Evolutionary conservation across 768 basidiomycete genomes (phyloP), one percentile per base, ranked within the genome.

Genomic region (Obba rivulosa): DNA sequence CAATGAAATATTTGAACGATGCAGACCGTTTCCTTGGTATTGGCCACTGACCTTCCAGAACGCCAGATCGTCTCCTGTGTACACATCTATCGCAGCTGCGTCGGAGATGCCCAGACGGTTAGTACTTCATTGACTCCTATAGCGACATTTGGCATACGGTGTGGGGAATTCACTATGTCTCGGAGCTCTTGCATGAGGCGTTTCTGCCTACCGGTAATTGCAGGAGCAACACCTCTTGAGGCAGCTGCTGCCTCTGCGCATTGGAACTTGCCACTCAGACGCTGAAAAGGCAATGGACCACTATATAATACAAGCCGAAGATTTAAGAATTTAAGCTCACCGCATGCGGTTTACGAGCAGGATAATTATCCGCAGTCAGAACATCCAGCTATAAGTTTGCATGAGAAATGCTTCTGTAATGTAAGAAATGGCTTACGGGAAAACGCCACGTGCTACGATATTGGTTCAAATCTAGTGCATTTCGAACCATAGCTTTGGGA

Each of bases 21-120:
- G 28, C 28, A 7, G 13, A 31, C 13, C 28, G 13, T 31, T 5
- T 31, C 28, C 34, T 16, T 20, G 22, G 10, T 37, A 23, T 36
- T n/a, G n/a, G n/a, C n/a, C n/a, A n/a, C n/a, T n/a, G n/a, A 44
- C 48, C 35, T 49, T 49, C 48, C 48, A 49, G 24, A 49, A 49
- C 20, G 41, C 41, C 4, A 49, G 41, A 18, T 49, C 48, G 22
- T 49, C 48, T 4, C 34, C 48, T 18, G 48, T 34, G 20, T 49
- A 49, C 8, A 49, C 48, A 20, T 49, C 48, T 34, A 49, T 21
- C 3, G 40, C 40, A 16, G 48, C 48, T 49, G 18, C 14, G 45
- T 5, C 17, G 16, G 20, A 4, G 34, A 35, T 35, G n/a, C n/a
- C 10, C 34, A 35, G 34, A n/a, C 37, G 16, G 34, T 37, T 10